These are phyloP conservation scores for Penicillium janthinellum DNA, from an alignment of 2,329 filamentous ascomycete species.

Conservation along the genomic window DNA sequence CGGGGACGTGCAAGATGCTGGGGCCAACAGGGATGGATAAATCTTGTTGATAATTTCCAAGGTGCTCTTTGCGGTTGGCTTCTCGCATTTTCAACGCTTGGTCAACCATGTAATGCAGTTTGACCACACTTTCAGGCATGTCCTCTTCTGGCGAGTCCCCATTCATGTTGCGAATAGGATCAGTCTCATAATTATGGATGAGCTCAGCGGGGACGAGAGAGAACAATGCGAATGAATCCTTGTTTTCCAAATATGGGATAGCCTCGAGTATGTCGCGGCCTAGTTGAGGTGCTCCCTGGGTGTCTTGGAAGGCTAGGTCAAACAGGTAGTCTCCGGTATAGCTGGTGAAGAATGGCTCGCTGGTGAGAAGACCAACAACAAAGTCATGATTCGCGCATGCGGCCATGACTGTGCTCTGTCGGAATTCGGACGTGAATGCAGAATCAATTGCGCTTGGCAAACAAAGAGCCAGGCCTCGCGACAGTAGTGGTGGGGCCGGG, in stretches of 20 bases:
- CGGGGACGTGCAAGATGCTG: constrained; percentile 22
- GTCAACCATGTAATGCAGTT: constrained; percentile 14
- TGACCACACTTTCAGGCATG: constrained; percentile 14
- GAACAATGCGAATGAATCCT: constrained; percentile 30
- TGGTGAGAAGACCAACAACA: constrained; percentile 40
- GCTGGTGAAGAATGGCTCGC: constrained; percentile 39
- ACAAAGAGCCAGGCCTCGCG: constrained; percentile 41
- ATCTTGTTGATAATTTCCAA: neutral
- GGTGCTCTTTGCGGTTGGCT: constrained; percentile 16
- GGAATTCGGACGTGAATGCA: constrained; percentile 38
- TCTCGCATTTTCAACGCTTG: constrained; percentile 22
- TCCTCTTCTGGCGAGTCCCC: constrained; percentile 8
- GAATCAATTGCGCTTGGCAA: constrained; percentile 36
- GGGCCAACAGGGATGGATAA: constrained; percentile 8
- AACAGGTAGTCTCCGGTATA: constrained; percentile 34
- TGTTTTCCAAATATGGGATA: constrained; percentile 19
- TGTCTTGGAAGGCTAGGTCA: constrained; percentile 23
- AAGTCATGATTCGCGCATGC: constrained; percentile 45
- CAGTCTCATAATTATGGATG: constrained; percentile 15
- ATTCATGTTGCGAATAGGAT: constrained; percentile 16
- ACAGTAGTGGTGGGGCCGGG: constrained; percentile 37
- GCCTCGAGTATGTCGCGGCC: constrained; percentile 14
- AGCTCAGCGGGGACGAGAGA: constrained; percentile 25
- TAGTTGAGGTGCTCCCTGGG: constrained; percentile 18
- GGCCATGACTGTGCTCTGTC: constrained; percentile 39